Evolutionary conservation across 805 yeast genomes (phyloP).

Genomic region (Candida silvicultrix): DNA sequence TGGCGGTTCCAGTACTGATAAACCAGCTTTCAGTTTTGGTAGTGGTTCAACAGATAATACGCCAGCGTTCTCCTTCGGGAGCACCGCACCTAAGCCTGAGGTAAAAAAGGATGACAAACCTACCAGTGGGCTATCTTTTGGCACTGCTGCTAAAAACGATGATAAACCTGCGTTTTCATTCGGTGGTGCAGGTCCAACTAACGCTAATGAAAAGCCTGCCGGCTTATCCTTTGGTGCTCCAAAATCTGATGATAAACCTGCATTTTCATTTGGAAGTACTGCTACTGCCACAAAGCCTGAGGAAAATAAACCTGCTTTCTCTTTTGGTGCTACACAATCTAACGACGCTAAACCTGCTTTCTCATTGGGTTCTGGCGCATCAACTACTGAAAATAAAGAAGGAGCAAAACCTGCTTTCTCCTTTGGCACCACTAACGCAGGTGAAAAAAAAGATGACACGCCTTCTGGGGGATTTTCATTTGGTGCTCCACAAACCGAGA

Average conservation of each 20-base stretch:
- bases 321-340: conserved; percentile 8
- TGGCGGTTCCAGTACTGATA: not conserved
- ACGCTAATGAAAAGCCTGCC: conserved; percentile 9
- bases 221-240: conserved; percentile 3
- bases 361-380: conserved; percentile 7
- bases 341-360: conserved; percentile 10
- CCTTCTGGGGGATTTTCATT: conserved; percentile 20
- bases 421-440: conserved; percentile 16
- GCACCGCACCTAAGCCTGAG: conserved; percentile 5
- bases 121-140: conserved; percentile 15
- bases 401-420: conserved; percentile 15
- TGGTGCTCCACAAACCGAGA: conserved; percentile 15
- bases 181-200: conserved; percentile 7
- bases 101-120: not conserved
- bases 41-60: conserved; percentile 1
- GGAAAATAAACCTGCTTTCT: conserved; percentile 11
- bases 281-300: conserved; percentile 9
- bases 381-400: conserved; percentile 3
- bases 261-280: conserved; percentile 12
- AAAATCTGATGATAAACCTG: conserved; percentile 8
- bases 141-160: conserved; percentile 7
- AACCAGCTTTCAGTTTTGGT: not conserved
- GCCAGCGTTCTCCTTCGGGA: conserved; percentile 19
- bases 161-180: conserved; percentile 8
- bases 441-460: conserved; percentile 9